phyloP scores from a whole-genome alignment of 2,329 filamentous ascomycete species.

The Epichloe scottii region DNA sequence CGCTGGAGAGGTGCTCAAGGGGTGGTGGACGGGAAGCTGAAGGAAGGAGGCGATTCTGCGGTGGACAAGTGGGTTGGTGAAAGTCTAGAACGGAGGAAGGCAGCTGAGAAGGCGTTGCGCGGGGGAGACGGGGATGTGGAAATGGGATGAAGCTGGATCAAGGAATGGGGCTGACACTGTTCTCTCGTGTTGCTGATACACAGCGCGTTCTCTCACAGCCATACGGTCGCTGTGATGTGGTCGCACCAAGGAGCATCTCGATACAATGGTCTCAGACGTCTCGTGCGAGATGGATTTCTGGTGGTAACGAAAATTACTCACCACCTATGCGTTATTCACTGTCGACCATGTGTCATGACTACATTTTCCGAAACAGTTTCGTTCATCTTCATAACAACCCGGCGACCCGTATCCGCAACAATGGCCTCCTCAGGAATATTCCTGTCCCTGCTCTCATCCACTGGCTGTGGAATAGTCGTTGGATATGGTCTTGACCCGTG shows the following conservation, averaged over 20 bases:
- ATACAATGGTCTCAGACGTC: background rate
- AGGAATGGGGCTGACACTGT: background rate
- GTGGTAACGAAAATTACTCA: background rate
- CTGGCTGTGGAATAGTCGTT: constrained; percentile 5
- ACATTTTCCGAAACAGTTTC: background rate
- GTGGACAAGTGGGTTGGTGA: constrained; percentile 66
- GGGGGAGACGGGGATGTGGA: constrained; percentile 27
- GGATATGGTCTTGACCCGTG: constrained; percentile 5
- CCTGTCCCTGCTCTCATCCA: background rate
- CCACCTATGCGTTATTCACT: background rate
- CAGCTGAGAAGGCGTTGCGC: constrained; percentile 22
- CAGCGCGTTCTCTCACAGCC: background rate
- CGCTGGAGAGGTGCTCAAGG: constrained; percentile 78
- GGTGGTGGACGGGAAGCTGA: constrained; percentile 64
- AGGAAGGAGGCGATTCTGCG: constrained; percentile 46
- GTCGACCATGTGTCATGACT: background rate
- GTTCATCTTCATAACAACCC: background rate
- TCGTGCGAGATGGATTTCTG: background rate
- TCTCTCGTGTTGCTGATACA: background rate
- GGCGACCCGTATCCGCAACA: too few species aligned
- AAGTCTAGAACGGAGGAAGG: constrained; percentile 43
- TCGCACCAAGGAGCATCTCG: background rate
- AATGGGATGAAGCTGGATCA: constrained; percentile 19
- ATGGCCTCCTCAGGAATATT: too few species aligned
- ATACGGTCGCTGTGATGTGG: background rate